Conservation (phyloP, 805 yeast genomes). For the Pichia cabralensis region DNA sequence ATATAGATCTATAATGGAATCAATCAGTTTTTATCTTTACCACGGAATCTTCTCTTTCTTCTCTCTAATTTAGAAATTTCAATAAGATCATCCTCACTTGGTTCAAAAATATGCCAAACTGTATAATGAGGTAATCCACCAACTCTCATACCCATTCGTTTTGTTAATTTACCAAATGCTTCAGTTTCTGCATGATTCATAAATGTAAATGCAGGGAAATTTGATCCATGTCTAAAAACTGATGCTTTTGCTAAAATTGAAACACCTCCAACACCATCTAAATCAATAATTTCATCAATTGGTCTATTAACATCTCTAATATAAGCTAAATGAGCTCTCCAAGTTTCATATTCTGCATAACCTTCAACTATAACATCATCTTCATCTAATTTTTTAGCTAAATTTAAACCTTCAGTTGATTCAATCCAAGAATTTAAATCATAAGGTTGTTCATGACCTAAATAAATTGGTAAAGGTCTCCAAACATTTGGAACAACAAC, state of each 20-base stretch:
- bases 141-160: slow-evolving; percentile 66
- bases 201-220: slow-evolving; percentile 78
- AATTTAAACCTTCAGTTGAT: slow-evolving; percentile 60
- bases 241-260: slow-evolving; percentile 68
- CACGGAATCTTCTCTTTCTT: slow-evolving; percentile 35
- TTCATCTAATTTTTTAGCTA: slow-evolving; percentile 56
- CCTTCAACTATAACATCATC: slow-evolving; percentile 88
- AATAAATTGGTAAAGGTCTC: slow-evolving; percentile 91
- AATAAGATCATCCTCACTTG: slow-evolving; percentile 72
- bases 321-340: slow-evolving; percentile 76
- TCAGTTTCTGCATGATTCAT: slow-evolving; percentile 84
- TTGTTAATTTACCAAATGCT: slow-evolving; percentile 78
- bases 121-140: slow-evolving; percentile 89
- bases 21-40: background rate
- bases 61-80: slow-evolving; percentile 64
- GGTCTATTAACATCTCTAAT: slow-evolving; percentile 52
- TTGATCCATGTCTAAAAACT: slow-evolving; percentile 68
- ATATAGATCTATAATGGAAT: background rate
- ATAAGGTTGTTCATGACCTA: slow-evolving; percentile 88
- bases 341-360: slow-evolving; percentile 77
- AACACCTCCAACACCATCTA: slow-evolving; percentile 86
- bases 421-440: slow-evolving; percentile 97
- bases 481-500: slow-evolving; percentile 85
- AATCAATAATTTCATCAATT: slow-evolving; percentile 51
- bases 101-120: slow-evolving; percentile 85